Conservation (phyloP, 768 basidiomycete species). For the Leccinellum albellum region DNA sequence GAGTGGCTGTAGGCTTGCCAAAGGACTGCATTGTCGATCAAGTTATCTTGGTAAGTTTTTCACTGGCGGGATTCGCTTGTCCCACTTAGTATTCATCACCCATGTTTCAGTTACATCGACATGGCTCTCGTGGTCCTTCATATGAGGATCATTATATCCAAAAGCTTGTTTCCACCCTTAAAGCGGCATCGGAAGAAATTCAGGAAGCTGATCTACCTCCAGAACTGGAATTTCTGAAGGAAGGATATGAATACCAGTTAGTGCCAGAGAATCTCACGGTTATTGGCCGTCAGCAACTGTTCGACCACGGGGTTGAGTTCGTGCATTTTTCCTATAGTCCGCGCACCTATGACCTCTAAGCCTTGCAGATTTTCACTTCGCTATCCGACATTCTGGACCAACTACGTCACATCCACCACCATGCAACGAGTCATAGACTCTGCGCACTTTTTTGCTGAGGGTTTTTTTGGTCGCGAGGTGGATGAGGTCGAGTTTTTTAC, state of each 20-base stretch:
- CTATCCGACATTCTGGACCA: constrained; percentile 18
- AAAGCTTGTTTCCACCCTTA: constrained; percentile 32
- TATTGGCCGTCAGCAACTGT: constrained; percentile 36
- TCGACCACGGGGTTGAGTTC: constrained; percentile 38
- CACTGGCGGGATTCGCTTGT: background rate
- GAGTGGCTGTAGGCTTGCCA: constrained; percentile 31
- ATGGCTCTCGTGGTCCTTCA: constrained; percentile 39
- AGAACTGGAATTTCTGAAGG: constrained; percentile 34
- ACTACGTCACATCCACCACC: constrained; percentile 9
- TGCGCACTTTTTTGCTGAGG: constrained; percentile 38
- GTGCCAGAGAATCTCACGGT: constrained; percentile 36
- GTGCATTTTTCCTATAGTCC: constrained; percentile 1
- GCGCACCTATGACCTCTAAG: background rate
- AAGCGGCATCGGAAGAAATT: constrained; percentile 19
- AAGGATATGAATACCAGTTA: constrained; percentile 33
- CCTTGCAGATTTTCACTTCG: constrained; percentile 17
- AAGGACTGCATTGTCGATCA: constrained; percentile 38
- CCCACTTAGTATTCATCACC: background rate
- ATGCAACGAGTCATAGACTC: constrained; percentile 35
- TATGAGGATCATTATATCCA: constrained; percentile 27
- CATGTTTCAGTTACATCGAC: constrained; percentile 36
- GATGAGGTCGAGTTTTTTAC: constrained; percentile 23
- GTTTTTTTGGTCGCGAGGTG: constrained; percentile 35
- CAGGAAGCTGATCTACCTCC: constrained; percentile 29
- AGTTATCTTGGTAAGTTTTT: constrained; percentile 34